Percentiles rank a stretch among this genome's conserved stretches.
These are phyloP conservation scores for Rosa hybrid DNA, from an alignment of 331 rosid species.

Conservation along the genomic window DNA sequence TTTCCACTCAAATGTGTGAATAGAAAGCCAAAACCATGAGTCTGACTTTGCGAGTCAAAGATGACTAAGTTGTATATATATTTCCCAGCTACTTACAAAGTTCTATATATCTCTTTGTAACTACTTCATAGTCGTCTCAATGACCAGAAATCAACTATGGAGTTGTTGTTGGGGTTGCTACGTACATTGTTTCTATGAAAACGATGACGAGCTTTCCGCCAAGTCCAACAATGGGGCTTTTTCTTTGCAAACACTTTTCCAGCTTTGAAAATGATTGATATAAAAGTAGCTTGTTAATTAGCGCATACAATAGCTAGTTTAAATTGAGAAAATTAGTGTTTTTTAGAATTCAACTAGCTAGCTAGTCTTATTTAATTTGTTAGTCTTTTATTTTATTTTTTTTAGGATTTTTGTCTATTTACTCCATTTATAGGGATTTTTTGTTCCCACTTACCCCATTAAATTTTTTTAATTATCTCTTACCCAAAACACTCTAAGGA, in stretches of 20 bases:
- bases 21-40: background rate
- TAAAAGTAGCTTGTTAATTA: background rate
- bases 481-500: too few relatives aligned
- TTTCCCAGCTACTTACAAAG: background rate
- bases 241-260: slow-evolving; percentile 5
- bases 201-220: background rate
- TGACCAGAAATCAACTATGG: background rate
- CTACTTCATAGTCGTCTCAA: background rate
- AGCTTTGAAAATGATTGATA: background rate
- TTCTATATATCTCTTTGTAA: background rate
- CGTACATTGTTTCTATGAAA: background rate
- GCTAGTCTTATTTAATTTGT: background rate
- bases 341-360: background rate
- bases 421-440: too few relatives aligned
- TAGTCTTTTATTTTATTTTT: too few relatives aligned
- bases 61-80: background rate
- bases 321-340: background rate
- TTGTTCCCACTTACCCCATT: too few relatives aligned
- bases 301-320: background rate
- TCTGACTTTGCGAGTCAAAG: slow-evolving; percentile 15
- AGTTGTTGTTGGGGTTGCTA: slow-evolving; percentile 5
- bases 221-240: slow-evolving; percentile 8
- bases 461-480: too few relatives aligned
- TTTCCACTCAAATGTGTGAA: background rate
- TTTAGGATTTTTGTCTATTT: too few relatives aligned